These are phyloP conservation scores for Dactylellina sp. DNA, from an alignment of 2,329 filamentous ascomycete species.

Conservation along the genomic window DNA sequence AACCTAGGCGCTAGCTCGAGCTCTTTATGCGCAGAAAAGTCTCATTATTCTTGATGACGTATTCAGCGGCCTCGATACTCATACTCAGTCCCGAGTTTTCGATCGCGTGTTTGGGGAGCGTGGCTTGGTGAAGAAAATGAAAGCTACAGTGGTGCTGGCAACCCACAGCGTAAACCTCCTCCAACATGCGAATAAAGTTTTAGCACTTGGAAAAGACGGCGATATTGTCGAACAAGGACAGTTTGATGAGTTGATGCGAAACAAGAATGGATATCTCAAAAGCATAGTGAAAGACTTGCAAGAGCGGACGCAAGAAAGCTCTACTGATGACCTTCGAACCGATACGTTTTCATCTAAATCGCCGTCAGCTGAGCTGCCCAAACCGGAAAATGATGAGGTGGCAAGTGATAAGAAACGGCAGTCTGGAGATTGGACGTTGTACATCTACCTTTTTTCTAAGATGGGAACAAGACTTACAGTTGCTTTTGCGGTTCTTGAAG, in stretches of 20 bases:
- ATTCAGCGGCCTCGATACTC: slow-evolving; percentile 64
- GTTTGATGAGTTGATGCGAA: slow-evolving; percentile 63
- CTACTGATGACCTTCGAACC: slow-evolving; percentile 21
- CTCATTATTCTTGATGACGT: slow-evolving; percentile 64
- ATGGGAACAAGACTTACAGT: slow-evolving; percentile 54
- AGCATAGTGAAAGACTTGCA: slow-evolving; percentile 14
- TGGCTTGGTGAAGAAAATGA: slow-evolving; percentile 60
- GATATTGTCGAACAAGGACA: slow-evolving; percentile 64
- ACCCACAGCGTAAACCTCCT: slow-evolving; percentile 64
- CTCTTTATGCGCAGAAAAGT: slow-evolving; percentile 63
- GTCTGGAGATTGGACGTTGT: slow-evolving; percentile 63
- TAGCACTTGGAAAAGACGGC: slow-evolving; percentile 63
- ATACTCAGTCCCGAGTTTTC: slow-evolving; percentile 64
- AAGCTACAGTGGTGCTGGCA: slow-evolving; percentile 63
- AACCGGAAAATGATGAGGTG: not conserved
- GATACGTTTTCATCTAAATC: not conserved
- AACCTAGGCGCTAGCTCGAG: slow-evolving; percentile 63
- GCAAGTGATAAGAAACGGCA: slow-evolving; percentile 48
- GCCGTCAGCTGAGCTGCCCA: not conserved
- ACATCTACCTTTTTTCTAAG: slow-evolving; percentile 60
- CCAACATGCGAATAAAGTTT: slow-evolving; percentile 64
- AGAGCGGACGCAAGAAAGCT: not conserved
- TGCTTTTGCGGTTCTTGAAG: slow-evolving; percentile 57
- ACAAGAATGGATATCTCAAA: slow-evolving; percentile 61
- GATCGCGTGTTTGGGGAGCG: slow-evolving; percentile 61